Conservation (phyloP, 2,329 filamentous ascomycete species). For the Arthrobotrys megalospora region DNA sequence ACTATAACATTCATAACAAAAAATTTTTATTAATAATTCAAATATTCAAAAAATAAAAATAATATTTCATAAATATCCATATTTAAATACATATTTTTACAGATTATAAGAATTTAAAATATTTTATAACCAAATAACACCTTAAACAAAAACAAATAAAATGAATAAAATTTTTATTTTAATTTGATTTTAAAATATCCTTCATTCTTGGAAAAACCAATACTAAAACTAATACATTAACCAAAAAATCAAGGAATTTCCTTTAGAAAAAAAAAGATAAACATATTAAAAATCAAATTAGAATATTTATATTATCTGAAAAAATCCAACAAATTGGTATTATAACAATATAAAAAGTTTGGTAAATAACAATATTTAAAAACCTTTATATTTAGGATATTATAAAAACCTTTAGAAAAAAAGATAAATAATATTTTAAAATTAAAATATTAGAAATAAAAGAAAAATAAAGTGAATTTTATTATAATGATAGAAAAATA, state of each 20-base stretch:
- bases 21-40: not conserved
- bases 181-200: slow-evolving; percentile 12
- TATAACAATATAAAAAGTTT: slow-evolving; percentile 5
- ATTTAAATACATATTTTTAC: not conserved
- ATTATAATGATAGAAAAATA: slow-evolving; percentile 15
- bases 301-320: slow-evolving; percentile 2
- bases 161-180: slow-evolving; percentile 6
- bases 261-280: not conserved
- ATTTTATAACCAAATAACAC: slow-evolving; percentile 4
- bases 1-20: slow-evolving; percentile 1
- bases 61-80: not conserved
- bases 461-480: not conserved
- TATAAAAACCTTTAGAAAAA: slow-evolving; percentile 12
- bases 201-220: slow-evolving; percentile 3
- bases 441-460: slow-evolving; percentile 12
- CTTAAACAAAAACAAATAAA: not conserved
- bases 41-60: not conserved
- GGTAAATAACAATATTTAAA: not conserved
- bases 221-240: slow-evolving; percentile 4
- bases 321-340: slow-evolving; percentile 13
- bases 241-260: not conserved
- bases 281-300: slow-evolving; percentile 16
- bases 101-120: slow-evolving; percentile 7
- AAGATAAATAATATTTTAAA: slow-evolving; percentile 7
- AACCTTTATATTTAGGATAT: slow-evolving; percentile 10